A percentile compares a stretch with the other conserved stretches of the same genome.
These are phyloP conservation scores for Microbotryum scabiosae DNA, from an alignment of 1,284 basidiomycete genomes.

Conservation along the genomic window DNA sequence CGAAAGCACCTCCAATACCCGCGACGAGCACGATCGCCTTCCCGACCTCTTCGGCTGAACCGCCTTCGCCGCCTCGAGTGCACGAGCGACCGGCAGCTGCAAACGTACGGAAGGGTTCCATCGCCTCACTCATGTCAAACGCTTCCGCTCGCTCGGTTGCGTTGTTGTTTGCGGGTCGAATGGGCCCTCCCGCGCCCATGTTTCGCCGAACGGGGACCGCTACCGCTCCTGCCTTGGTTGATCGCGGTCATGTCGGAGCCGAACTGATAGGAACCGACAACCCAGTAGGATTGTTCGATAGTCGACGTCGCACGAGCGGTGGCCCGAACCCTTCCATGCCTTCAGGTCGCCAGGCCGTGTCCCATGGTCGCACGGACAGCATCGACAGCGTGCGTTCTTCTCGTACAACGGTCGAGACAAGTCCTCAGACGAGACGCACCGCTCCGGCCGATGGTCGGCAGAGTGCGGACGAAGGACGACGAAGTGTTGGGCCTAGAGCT, in stretches of 20 bases:
- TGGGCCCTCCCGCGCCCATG: constrained; percentile 7
- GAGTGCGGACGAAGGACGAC: not conserved
- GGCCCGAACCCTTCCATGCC: not conserved
- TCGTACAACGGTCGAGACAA: not conserved
- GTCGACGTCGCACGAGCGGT: too few species aligned
- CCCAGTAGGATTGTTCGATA: too few species aligned
- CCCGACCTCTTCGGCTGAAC: not conserved
- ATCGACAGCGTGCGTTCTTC: constrained; percentile 9
- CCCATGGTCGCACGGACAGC: constrained; percentile 6
- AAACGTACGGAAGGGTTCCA: constrained; percentile 19
- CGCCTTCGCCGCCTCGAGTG: not conserved
- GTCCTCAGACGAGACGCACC: constrained; percentile 2
- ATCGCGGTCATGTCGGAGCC: not conserved
- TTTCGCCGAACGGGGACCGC: constrained; percentile 19
- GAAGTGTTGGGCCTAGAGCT: not conserved
- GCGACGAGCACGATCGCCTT: not conserved
- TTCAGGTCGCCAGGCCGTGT: too few species aligned
- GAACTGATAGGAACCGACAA: too few species aligned
- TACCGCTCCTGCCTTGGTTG: constrained; percentile 8
- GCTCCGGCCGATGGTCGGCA: not conserved
- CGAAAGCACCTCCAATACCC: too few species aligned
- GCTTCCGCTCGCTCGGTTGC: constrained; percentile 17
- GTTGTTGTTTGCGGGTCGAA: constrained; percentile 8
- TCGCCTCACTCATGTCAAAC: constrained; percentile 23
- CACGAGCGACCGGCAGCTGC: not conserved